These are phyloP conservation scores for bread wheat (Triticum aestivum) DNA, from an alignment of 176 grass and related monocot species.

Conservation along the genomic window DNA sequence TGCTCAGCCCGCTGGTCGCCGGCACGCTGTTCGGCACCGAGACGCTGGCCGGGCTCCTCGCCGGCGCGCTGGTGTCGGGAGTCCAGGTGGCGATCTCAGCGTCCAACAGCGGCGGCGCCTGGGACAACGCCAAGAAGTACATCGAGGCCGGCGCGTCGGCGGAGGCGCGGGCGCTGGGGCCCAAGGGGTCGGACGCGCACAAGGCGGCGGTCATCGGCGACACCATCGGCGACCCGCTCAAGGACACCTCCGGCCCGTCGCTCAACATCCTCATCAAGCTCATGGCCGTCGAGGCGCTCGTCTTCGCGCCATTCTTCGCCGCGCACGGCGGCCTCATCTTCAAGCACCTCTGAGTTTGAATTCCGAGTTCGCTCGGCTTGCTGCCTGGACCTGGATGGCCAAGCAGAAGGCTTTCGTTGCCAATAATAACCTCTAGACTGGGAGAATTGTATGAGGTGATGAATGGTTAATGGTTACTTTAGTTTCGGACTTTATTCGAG, in stretches of 20 bases:
- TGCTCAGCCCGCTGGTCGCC: slow-evolving; percentile 55
- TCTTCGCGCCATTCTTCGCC: slow-evolving; percentile 89
- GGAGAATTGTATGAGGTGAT: not conserved
- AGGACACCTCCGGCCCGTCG: slow-evolving; percentile 90
- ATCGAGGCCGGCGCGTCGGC: slow-evolving; percentile 91
- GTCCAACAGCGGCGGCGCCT: slow-evolving; percentile 89
- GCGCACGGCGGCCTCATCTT: slow-evolving; percentile 76
- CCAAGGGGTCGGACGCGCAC: slow-evolving; percentile 80
- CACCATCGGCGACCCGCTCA: slow-evolving; percentile 83
- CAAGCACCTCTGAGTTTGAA: slow-evolving; percentile 10
- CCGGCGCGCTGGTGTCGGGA: slow-evolving; percentile 78
- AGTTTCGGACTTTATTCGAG: not conserved
- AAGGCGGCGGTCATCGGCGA: slow-evolving; percentile 89
- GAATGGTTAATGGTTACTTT: not conserved
- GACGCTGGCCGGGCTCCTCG: slow-evolving; percentile 72
- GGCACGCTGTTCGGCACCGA: slow-evolving; percentile 78
- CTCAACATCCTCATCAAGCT: slow-evolving; percentile 93
- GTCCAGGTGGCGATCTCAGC: slow-evolving; percentile 93
- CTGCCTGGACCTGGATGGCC: not conserved
- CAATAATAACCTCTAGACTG: not conserved
- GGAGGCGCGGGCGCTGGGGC: slow-evolving; percentile 71
- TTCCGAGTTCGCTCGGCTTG: not conserved
- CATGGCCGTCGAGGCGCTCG: slow-evolving; percentile 89
- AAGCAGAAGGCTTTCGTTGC: not conserved
- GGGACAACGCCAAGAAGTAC: slow-evolving; percentile 98